phyloP scores from a whole-genome alignment of 2,329 filamentous ascomycete species.

The Neofusicoccum laricinum region DNA sequence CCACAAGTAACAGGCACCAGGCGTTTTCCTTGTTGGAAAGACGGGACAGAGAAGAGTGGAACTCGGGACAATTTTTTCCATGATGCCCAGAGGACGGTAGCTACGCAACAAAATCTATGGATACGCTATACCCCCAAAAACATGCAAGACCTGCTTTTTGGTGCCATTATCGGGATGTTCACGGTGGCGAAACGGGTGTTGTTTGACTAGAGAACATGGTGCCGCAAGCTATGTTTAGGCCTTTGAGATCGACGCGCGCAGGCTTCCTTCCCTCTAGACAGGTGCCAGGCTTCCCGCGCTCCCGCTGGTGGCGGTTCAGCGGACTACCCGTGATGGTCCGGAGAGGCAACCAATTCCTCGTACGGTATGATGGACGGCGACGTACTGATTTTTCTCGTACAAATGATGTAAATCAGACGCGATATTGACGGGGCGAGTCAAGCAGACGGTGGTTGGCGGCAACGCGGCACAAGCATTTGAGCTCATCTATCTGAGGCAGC shows the following conservation, averaged over 20 bases:
- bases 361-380: background rate
- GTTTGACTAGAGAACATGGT: background rate
- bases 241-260: background rate
- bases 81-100: conserved; percentile 14
- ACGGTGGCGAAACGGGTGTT: background rate
- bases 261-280: too few relatives aligned
- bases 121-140: conserved; percentile 6
- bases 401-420: background rate
- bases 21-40: conserved; percentile 2
- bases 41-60: background rate
- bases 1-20: background rate
- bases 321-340: background rate
- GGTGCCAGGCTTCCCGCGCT: too few relatives aligned
- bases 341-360: background rate
- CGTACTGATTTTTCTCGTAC: background rate
- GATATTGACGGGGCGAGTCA: background rate
- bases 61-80: conserved; percentile 5
- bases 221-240: background rate
- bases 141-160: background rate
- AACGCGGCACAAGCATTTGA: background rate
- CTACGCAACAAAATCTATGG: conserved; percentile 11
- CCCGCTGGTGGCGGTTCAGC: background rate
- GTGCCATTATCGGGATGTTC: background rate
- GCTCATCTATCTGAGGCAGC: background rate
- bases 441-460: too few relatives aligned